Percentiles rank a stretch among this genome's conserved stretches.
These are phyloP conservation scores for Colletotrichum sidae DNA, from an alignment of 2,329 filamentous ascomycete genomes.

Conservation along the genomic window DNA sequence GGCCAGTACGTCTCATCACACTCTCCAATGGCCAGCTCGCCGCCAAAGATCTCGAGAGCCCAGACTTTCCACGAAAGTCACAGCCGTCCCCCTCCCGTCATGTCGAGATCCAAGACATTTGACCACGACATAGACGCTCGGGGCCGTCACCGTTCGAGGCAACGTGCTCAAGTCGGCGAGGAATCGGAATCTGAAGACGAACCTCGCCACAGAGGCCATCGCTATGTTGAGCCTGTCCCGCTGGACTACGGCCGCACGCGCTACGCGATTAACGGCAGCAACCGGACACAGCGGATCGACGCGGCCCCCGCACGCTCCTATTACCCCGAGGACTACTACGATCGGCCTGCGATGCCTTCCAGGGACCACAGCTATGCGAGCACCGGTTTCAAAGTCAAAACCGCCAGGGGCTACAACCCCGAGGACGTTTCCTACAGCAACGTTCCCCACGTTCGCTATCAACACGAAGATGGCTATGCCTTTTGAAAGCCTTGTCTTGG, in stretches of 20 bases:
- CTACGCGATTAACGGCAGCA: constrained; percentile 35
- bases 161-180: constrained; percentile 50
- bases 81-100: constrained; percentile 48
- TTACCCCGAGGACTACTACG: constrained; percentile 41
- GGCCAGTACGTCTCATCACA: constrained; percentile 42
- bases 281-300: constrained; percentile 36
- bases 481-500: background rate
- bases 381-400: constrained; percentile 48
- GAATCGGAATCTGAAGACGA: constrained; percentile 51
- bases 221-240: constrained; percentile 47
- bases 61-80: constrained; percentile 47
- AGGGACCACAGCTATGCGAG: constrained; percentile 47
- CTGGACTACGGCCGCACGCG: constrained; percentile 27
- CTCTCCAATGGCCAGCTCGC: constrained; percentile 45
- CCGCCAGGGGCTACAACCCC: constrained; percentile 44
- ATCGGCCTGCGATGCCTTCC: constrained; percentile 44
- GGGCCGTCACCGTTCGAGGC: constrained; percentile 51
- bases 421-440: constrained; percentile 49
- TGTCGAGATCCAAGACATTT: constrained; percentile 48
- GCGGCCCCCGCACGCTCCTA: constrained; percentile 30
- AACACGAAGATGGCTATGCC: constrained; percentile 39
- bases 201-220: constrained; percentile 46
- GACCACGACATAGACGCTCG: constrained; percentile 42
- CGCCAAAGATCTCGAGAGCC: constrained; percentile 47
- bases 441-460: constrained; percentile 42